These are phyloP conservation scores for Daldinia sp. DNA, from an alignment of 2,329 filamentous ascomycete genomes.

Conservation along the genomic window DNA sequence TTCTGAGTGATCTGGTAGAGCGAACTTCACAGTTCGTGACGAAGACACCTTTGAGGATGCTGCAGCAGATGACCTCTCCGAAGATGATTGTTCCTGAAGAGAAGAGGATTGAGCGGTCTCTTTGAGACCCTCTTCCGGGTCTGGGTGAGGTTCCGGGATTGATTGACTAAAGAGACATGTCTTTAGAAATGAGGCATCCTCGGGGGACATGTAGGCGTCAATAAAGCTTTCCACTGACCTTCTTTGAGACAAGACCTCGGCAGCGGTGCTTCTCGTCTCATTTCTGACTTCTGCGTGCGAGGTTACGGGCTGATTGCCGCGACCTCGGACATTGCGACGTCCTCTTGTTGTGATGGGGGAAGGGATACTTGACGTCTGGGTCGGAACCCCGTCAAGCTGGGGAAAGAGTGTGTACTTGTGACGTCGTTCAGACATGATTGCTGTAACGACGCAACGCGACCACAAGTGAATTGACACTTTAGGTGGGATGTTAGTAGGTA, in stretches of 20 bases:
- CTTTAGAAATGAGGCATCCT: conserved; percentile 3
- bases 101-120: not conserved
- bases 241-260: not conserved
- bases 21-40: conserved; percentile 3
- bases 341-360: not conserved
- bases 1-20: not conserved
- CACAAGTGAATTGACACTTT: not conserved
- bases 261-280: not conserved
- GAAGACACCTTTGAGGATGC: not conserved
- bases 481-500: not conserved
- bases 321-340: not conserved
- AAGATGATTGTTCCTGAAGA: not conserved
- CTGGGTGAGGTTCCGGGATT: not conserved
- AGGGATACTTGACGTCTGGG: not conserved
- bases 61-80: not conserved
- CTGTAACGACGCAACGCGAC: not conserved
- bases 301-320: not conserved
- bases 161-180: conserved; percentile 11
- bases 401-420: not conserved
- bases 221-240: conserved; percentile 28
- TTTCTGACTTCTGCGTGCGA: not conserved
- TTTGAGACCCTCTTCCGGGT: not conserved
- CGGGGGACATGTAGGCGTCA: not conserved
- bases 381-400: not conserved
- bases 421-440: conserved; percentile 6